Evolutionary conservation across 345 rosid species (phyloP).

Genomic region (Aethionema arabicum): DNA sequence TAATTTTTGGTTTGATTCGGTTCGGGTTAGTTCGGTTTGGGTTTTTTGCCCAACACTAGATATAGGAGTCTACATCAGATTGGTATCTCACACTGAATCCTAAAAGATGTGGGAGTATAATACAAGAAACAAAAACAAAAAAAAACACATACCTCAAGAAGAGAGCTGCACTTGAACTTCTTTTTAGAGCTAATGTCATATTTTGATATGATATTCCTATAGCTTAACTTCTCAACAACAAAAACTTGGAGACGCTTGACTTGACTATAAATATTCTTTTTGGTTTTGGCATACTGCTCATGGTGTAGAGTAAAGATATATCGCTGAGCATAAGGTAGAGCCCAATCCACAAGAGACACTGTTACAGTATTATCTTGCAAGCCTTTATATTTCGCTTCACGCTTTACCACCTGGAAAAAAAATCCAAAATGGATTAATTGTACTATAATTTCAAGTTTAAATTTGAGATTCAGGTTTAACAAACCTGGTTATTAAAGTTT

Average conservation of each 20-base stretch:
- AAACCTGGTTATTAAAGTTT: too few species aligned
- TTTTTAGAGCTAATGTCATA: conserved; percentile 48
- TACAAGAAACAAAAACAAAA: conserved; percentile 22
- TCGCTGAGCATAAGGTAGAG: conserved; percentile 93
- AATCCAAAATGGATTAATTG: too few species aligned
- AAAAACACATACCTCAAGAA: conserved; percentile 61
- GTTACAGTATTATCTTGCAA: conserved; percentile 47
- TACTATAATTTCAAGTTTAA: too few species aligned
- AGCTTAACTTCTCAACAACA: conserved; percentile 70
- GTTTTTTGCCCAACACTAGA: too few species aligned
- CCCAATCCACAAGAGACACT: conserved; percentile 74
- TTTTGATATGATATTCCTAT: conserved; percentile 58
- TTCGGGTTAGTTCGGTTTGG: too few species aligned
- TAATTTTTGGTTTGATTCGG: too few species aligned
- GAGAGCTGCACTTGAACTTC: conserved; percentile 54
- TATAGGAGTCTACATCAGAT: conserved; percentile 13
- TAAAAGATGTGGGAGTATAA: not conserved
- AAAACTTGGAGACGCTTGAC: conserved; percentile 49
- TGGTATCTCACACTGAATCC: not conserved
- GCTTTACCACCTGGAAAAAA: conserved; percentile 65
- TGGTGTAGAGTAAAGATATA: conserved; percentile 60
- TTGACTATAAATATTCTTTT: conserved; percentile 47
- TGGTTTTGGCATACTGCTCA: conserved; percentile 52
- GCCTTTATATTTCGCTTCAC: conserved; percentile 66
- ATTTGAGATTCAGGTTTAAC: too few species aligned